phyloP scores from a whole-genome alignment of 352 stramenopile genomes.

The Globisporangium alternatum region DNA sequence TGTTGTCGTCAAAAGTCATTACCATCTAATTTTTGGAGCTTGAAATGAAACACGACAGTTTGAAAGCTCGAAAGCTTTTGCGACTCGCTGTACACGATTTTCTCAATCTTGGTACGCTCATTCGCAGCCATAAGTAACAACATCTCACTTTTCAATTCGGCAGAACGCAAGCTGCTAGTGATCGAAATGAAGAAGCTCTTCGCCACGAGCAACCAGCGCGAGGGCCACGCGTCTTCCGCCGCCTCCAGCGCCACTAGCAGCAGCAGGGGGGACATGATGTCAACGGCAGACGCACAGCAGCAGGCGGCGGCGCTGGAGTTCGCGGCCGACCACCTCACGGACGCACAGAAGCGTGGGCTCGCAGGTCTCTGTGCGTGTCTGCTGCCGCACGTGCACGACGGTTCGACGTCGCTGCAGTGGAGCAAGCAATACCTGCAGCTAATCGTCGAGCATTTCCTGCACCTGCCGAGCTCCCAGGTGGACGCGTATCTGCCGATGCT shows the following conservation, averaged over 20 bases:
- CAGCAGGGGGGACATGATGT: background rate
- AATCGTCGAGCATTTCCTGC: slow-evolving; percentile 59
- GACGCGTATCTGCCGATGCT: slow-evolving; percentile 78
- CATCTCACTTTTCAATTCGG: background rate
- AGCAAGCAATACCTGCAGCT: slow-evolving; percentile 63
- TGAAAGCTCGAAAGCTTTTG: background rate
- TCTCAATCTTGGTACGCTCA: background rate
- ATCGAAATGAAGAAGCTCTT: slow-evolving; percentile 9
- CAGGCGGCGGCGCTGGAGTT: slow-evolving; percentile 11
- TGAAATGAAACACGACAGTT: background rate
- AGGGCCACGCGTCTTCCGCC: background rate
- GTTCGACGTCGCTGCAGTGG: slow-evolving; percentile 52
- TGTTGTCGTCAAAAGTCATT: background rate
- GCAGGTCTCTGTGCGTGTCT: slow-evolving; percentile 66
- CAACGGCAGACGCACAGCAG: background rate
- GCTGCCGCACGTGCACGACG: slow-evolving; percentile 62
- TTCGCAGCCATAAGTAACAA: background rate
- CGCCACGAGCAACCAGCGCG: background rate
- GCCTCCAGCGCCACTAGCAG: too few relatives aligned
- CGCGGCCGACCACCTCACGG: slow-evolving; percentile 34
- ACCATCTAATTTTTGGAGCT: background rate
- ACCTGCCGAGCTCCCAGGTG: slow-evolving; percentile 43
- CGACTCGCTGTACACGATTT: background rate
- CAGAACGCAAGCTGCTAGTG: background rate
- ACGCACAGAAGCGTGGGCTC: slow-evolving; percentile 64